Percentiles rank a stretch among this genome's conserved stretches.
These are phyloP conservation scores for Amaranthus palmeri DNA, from an alignment of 148 eudicot genomes.

Conservation along the genomic window DNA sequence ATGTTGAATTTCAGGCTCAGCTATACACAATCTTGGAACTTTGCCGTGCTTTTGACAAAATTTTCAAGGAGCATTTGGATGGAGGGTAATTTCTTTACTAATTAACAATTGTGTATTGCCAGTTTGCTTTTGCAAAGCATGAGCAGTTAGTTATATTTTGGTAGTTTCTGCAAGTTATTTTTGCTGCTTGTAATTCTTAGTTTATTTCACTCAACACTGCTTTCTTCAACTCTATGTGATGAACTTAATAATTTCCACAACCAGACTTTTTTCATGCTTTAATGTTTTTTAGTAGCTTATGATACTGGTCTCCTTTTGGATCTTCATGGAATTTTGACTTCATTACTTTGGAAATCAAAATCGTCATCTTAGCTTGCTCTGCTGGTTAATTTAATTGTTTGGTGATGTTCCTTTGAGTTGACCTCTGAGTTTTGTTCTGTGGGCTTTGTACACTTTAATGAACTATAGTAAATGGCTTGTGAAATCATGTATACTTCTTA, in stretches of 20 bases:
- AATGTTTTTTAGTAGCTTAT: not conserved
- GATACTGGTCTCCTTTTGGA: not conserved
- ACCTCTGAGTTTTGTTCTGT: too few relatives aligned
- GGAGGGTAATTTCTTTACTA: constrained; percentile 51
- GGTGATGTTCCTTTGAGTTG: too few relatives aligned
- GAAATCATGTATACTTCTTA: too few relatives aligned
- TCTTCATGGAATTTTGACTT: too few relatives aligned
- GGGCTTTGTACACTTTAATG: too few relatives aligned
- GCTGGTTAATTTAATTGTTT: too few relatives aligned
- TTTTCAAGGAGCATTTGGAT: constrained; percentile 78
- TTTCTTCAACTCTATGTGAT: not conserved
- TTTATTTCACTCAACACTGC: not conserved
- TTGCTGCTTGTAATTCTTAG: not conserved
- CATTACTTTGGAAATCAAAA: too few relatives aligned
- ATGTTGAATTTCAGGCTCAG: constrained; percentile 49
- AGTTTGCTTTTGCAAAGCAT: not conserved
- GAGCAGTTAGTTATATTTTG: not conserved
- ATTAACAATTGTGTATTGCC: not conserved
- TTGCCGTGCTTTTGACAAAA: constrained; percentile 73
- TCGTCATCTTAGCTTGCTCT: too few relatives aligned
- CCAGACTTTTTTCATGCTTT: too few relatives aligned
- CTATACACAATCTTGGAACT: constrained; percentile 72
- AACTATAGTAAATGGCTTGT: too few relatives aligned
- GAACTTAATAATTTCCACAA: too few relatives aligned
- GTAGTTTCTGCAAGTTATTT: not conserved